Conservation (phyloP, 805 yeast species). For the Spencermartinsiella europaea region DNA sequence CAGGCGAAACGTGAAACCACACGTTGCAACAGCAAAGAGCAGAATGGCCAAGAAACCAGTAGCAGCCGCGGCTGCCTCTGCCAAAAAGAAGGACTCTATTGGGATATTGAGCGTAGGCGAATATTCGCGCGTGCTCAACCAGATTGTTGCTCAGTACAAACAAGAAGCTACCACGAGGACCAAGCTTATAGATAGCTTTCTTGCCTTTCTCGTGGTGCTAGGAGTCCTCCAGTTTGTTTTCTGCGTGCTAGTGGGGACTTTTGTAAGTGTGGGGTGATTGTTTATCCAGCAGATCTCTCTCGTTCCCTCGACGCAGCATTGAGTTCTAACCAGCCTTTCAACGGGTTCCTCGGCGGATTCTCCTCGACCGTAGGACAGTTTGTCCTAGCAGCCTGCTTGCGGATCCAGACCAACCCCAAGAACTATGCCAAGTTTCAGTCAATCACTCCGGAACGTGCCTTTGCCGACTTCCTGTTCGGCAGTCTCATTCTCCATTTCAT, state of each 20-base stretch:
- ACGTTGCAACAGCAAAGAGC: not conserved
- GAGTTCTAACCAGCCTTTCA: constrained; percentile 59
- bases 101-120: not conserved
- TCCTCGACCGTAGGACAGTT: constrained; percentile 91
- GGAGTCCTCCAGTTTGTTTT: constrained; percentile 79
- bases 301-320: not conserved
- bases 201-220: constrained; percentile 64
- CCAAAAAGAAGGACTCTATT: constrained; percentile 6
- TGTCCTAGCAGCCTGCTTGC: constrained; percentile 64
- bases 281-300: not conserved
- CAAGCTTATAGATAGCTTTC: constrained; percentile 70
- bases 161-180: constrained; percentile 27
- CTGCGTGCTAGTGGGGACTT: constrained; percentile 72
- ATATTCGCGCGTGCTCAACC: not conserved
- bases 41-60: constrained; percentile 13
- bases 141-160: constrained; percentile 22
- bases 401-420: constrained; percentile 59
- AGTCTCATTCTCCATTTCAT: constrained; percentile 85
- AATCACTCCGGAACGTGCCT: constrained; percentile 55
- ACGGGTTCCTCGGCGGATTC: constrained; percentile 93
- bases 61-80: not conserved
- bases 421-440: constrained; percentile 37
- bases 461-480: constrained; percentile 85
- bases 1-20: too few species aligned
- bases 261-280: constrained; percentile 32